Evolutionary conservation across 176 grass and related monocot genomes (phyloP), one percentile per base, ranked within the genome.

Genomic region (Chloris gayana): DNA sequence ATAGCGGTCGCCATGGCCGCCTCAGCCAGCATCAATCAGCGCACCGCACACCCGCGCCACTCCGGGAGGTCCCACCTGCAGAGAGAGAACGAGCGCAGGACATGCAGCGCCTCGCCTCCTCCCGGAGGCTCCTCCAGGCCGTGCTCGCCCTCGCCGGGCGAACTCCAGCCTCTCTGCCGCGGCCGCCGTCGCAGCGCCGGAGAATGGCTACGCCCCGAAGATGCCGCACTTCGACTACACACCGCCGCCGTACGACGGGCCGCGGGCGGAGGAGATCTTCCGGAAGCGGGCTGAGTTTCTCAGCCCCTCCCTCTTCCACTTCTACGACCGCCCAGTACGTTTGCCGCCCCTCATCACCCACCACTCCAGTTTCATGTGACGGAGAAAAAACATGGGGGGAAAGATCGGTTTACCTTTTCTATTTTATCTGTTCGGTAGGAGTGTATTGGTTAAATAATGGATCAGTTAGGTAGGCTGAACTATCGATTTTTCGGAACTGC

Each of bases 251-350:
- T 98, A 98, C 71, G 78, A 94, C 7, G 95, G 95, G 50, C 95
- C 92, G 17, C 85, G 85, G 25, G 37, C 86, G 9, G 92, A 84
- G 5, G 92, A 98, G 74, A 91, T 98, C 80, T 84, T 92, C 31
- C 67, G 67, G 70, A 98, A 94, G 88, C 86, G 95, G 60, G 14
- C 80, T 17, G 47, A 94, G 89, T 98, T 94, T 83, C 88, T 98
- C 69, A 94, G 95, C 85, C 95, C 92, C 3, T 94, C 95, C 34
- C 67, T 94, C 70, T 98, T 93, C 90, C 74, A 89, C 88, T 94
- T 94, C 81, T 98, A 94, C 77, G 76, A 90, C 56, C 85, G 89
- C 30, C 92, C 95, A 9, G 95, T 94, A 92, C 78, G 90, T 90
- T 67, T 42, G 42, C 9, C 68, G 1, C 24, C 72, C 33, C 61